Evolutionary conservation across 768 basidiomycete genomes (phyloP), one percentile per base, ranked within the genome.

Genomic region (Mycena indigotica): DNA sequence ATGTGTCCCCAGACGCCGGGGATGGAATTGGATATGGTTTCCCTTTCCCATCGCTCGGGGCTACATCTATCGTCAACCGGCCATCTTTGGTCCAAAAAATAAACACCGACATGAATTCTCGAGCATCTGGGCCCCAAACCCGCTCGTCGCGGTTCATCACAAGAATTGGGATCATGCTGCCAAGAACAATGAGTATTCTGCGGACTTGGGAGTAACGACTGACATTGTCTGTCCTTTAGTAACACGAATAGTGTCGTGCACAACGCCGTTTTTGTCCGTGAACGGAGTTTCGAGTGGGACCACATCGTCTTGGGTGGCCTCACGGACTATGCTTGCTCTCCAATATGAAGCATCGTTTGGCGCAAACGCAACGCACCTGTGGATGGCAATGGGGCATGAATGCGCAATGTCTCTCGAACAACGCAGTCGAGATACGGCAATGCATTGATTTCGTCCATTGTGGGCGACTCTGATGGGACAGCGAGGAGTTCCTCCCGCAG

Each of bases 401-500:
- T 16, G 16, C 57, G 57, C 26, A 59, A 17, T 2, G 53, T 54
- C 29, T 59, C 57, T 23, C 52, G 52, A 16, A 59, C 57, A 19
- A 54, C 29, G 4, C 46, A 65, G 60, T 90, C 90, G n/a, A 92
- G 82, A 64, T 88, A 90, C 0, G 86, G 80, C 3, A 93, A 74
- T 3, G 79, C 73, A 55, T 82, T 80, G 1, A 92, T 77, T 28
- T 85, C 79, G 28, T 91, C 89, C 84, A 90, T 88, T 3, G 79
- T 77, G 2, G 88, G 88, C 1, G 71, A 81, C 10, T 87, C 83
- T 0, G 82, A 84, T 1, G 75, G 64, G 12, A 86, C 72, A 0
- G 71, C 65, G 6, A 81, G 69, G 1, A 87, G 72, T 64, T 91
- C 88, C 1, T 81, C 75, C 1, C 86, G 77, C 0, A 92, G 77